Percentiles rank a stretch among this genome's conserved stretches.
Evolutionary conservation across 768 basidiomycete genomes (phyloP).

Genomic region (Tricholoma matsutake): DNA sequence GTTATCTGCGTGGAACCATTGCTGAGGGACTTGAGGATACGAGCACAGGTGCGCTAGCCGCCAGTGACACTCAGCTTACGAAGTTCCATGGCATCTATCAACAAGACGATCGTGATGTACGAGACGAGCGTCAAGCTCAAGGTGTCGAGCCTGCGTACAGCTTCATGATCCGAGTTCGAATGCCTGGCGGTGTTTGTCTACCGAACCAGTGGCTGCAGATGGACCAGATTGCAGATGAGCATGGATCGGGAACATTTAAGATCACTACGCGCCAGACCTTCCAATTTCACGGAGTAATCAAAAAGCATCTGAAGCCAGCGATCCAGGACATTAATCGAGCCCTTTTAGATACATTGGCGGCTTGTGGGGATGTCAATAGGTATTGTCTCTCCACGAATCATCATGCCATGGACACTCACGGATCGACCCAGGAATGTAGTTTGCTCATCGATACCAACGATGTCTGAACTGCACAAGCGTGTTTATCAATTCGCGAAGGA

Average conservation of each 20-base stretch:
- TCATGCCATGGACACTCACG: not conserved
- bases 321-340: conserved; percentile 94
- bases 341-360: conserved; percentile 92
- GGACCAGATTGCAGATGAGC: conserved; percentile 95
- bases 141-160: conserved; percentile 94
- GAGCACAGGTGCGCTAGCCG: conserved; percentile 85
- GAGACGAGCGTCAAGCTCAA: conserved; percentile 89
- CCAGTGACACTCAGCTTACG: conserved; percentile 90
- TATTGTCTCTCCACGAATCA: conserved; percentile 21
- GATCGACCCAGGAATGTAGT: conserved; percentile 69
- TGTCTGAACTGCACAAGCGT: conserved; percentile 81
- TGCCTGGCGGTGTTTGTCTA: conserved; percentile 93
- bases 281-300: conserved; percentile 99
- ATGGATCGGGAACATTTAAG: conserved; percentile 92
- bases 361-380: conserved; percentile 98
- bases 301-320: conserved; percentile 91
- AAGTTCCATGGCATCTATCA: conserved; percentile 98
- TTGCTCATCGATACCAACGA: conserved; percentile 85
- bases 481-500: conserved; percentile 82
- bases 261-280: conserved; percentile 97
- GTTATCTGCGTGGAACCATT: conserved; percentile 94
- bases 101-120: conserved; percentile 97
- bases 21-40: conserved; percentile 84
- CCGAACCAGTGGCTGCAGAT: conserved; percentile 93
- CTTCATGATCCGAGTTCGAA: conserved; percentile 98